These are phyloP conservation scores for Bruguiera hainesii DNA, from an alignment of 441 rosid species.

Conservation along the genomic window DNA sequence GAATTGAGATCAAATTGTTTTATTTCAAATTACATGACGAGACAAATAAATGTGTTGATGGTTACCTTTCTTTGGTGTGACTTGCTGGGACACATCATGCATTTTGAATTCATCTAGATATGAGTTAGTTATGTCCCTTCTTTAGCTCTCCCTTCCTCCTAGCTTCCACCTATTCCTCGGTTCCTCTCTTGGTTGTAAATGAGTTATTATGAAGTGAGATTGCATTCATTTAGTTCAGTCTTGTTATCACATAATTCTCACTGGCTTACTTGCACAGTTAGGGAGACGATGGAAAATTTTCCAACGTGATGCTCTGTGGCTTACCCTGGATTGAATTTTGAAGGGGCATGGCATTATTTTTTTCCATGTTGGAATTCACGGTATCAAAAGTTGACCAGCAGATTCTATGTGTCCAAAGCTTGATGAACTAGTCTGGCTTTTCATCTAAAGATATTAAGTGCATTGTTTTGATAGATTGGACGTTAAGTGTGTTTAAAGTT, in stretches of 20 bases:
- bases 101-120: neutral
- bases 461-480: neutral
- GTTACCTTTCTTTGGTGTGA: neutral
- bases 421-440: neutral
- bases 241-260: too few relatives aligned
- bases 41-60: neutral
- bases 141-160: neutral
- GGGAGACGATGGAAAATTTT: too few relatives aligned
- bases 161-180: neutral
- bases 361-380: neutral
- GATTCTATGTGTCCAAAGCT: neutral
- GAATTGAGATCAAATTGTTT: too few relatives aligned
- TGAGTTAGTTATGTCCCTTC: neutral
- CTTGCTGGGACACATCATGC: neutral
- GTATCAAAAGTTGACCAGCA: neutral
- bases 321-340: too few relatives aligned
- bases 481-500: too few relatives aligned
- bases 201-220: too few relatives aligned
- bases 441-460: neutral
- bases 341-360: too few relatives aligned
- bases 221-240: too few relatives aligned
- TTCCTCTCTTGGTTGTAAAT: too few relatives aligned
- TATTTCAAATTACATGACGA: too few relatives aligned
- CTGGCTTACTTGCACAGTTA: too few relatives aligned
- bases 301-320: too few relatives aligned